These are phyloP conservation scores for Lecanicillium sp. DNA, from an alignment of 2,329 filamentous ascomycete species.

Conservation along the genomic window DNA sequence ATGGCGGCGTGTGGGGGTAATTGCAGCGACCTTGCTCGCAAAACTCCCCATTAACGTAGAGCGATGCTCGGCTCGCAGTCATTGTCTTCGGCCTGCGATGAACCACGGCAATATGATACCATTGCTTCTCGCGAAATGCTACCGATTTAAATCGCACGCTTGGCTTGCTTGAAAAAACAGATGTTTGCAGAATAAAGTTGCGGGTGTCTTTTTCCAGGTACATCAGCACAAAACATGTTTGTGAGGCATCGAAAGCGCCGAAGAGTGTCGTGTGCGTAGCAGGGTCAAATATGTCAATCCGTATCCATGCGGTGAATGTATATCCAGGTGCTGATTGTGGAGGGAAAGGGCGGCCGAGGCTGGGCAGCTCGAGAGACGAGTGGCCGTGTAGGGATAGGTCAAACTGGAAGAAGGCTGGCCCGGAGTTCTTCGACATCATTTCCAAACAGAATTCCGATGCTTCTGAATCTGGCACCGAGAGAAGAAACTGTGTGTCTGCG, in stretches of 20 bases:
- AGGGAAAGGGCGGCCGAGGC: constrained; percentile 78
- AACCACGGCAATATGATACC: constrained; percentile 91
- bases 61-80: constrained; percentile 69
- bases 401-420: constrained; percentile 85
- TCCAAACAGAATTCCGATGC: constrained; percentile 64
- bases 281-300: constrained; percentile 78
- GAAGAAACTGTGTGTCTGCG: constrained; percentile 74
- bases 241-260: constrained; percentile 83
- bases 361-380: constrained; percentile 82
- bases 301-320: constrained; percentile 83
- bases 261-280: constrained; percentile 90
- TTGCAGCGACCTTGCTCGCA: constrained; percentile 84
- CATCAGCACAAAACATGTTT: constrained; percentile 87
- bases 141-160: constrained; percentile 90
- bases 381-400: constrained; percentile 84
- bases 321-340: constrained; percentile 75
- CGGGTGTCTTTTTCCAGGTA: constrained; percentile 91
- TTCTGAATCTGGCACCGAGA: constrained; percentile 42
- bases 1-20: constrained; percentile 71
- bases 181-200: constrained; percentile 94
- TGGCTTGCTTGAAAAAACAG: constrained; percentile 74
- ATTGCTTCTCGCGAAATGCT: constrained; percentile 65
- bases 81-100: constrained; percentile 73
- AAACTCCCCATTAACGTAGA: constrained; percentile 92
- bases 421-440: constrained; percentile 65